These are phyloP conservation scores for Psilocybe cyanescens DNA, from an alignment of 768 basidiomycete species.

Conservation along the genomic window DNA sequence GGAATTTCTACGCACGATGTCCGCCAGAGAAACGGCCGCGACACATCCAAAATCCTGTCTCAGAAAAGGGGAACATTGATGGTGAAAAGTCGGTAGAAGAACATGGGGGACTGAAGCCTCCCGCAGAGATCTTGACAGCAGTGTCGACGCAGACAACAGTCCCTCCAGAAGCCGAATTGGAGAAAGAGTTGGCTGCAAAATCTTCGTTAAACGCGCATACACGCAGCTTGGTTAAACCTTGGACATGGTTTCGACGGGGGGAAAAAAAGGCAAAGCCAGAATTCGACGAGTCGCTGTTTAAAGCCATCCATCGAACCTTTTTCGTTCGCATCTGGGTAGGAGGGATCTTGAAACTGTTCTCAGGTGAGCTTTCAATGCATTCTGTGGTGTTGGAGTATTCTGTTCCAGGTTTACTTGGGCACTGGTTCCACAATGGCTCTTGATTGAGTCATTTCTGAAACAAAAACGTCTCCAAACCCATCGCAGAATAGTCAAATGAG, in stretches of 20 bases:
- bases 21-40: slow-evolving; percentile 50
- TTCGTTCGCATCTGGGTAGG: slow-evolving; percentile 50
- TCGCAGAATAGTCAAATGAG: no score
- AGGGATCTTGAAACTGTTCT: slow-evolving; percentile 48
- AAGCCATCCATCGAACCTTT: slow-evolving; percentile 52
- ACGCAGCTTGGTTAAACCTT: neutral
- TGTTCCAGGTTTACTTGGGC: no score
- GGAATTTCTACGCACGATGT: slow-evolving; percentile 53
- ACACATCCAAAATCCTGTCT: slow-evolving; percentile 23
- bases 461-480: no score
- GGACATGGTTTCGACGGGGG: slow-evolving; percentile 8
- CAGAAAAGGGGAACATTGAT: neutral
- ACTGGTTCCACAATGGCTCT: no score
- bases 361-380: slow-evolving; percentile 32
- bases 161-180: slow-evolving; percentile 9
- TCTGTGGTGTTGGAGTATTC: no score
- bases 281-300: slow-evolving; percentile 53
- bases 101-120: slow-evolving; percentile 1
- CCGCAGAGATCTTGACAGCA: slow-evolving; percentile 7
- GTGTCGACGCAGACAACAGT: slow-evolving; percentile 16
- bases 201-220: neutral
- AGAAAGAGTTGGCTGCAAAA: slow-evolving; percentile 4
- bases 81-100: slow-evolving; percentile 8
- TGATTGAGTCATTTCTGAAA: no score
- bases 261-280: slow-evolving; percentile 16